Conservation (phyloP, 441 rosid species). For the Erodium trifolium region DNA sequence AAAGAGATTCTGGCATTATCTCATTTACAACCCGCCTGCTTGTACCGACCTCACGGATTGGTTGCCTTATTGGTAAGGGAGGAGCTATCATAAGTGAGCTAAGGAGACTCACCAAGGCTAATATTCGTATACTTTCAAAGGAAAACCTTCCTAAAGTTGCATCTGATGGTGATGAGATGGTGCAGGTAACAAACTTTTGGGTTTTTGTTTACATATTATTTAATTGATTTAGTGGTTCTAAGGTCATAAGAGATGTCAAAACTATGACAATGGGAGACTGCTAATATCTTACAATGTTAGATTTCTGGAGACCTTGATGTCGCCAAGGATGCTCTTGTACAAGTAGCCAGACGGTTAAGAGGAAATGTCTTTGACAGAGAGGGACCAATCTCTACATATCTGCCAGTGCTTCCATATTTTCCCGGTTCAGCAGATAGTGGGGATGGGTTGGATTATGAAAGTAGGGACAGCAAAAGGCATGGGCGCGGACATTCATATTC, state of each 20-base stretch:
- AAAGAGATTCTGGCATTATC: conserved; percentile 83
- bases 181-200: conserved; percentile 46
- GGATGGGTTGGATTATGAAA: conserved; percentile 38
- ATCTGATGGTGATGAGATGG: conserved; percentile 89
- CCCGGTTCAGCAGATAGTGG: conserved; percentile 49
- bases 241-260: conserved; percentile 1
- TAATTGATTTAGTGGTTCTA: conserved; percentile 13
- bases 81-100: conserved; percentile 86
- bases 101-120: conserved; percentile 81
- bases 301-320: conserved; percentile 89
- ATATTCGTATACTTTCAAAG: conserved; percentile 81
- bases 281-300: conserved; percentile 31
- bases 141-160: conserved; percentile 89
- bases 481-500: conserved; percentile 58
- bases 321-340: conserved; percentile 92
- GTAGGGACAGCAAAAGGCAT: conserved; percentile 69
- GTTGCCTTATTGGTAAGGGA: conserved; percentile 94
- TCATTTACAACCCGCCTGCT: conserved; percentile 82
- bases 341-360: conserved; percentile 70
- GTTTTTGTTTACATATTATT: background rate
- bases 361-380: conserved; percentile 86
- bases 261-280: conserved; percentile 13
- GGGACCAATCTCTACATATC: conserved; percentile 57
- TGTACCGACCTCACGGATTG: conserved; percentile 86
- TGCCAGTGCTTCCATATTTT: conserved; percentile 85